Base-by-base conservation (phyloP, 495 filamentous ascomycete genomes). In the Apodospora peruviana region DNA sequence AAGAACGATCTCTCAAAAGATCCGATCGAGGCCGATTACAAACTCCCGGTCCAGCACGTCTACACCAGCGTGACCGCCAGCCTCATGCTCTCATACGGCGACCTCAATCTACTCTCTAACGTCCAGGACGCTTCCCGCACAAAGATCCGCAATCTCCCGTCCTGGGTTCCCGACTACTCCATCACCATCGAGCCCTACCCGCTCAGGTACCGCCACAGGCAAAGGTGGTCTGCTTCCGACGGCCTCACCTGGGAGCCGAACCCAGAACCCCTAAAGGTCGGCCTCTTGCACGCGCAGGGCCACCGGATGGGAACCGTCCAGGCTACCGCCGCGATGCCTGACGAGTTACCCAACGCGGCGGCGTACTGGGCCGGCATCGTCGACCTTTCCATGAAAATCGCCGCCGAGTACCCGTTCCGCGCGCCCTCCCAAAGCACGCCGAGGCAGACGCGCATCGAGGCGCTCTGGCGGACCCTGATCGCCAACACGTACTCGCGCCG, bases 151-250 rank as follows among this genome's bases (percentile, higher is more conserved):
- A 43, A 39, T 14, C 41, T 55, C 8, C 52, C 52, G 2, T 45
- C 52, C 5, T 55, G 52, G 52, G 52, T 50, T 5, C 52, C 52
- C 22, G 47, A 55, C 43, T 55, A 43, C 37, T 46, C 46, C 17
- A 41, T 18, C 16, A n/a, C 11, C n/a, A 37, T 52, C 5, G 16
- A 35, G 0, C 43, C 50, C 9, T 46, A 52, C 25, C 50, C 36
- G 1, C 38, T 52, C 12, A 24, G 27, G n/a, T 16, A 43, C 11
- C 35, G 43, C 19, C 38, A 37, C 32, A 29, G 42, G 4, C 29
- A 37, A 20, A 14, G 18, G n/a, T 52, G 50, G 50, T 25, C 44
- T 3, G 50, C 50, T 14, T 42, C 12, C 12, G 36, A 40, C 18
- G 20, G 20, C 38, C 27, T 47, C 22, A 18, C 14, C 11, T 52